Evolutionary conservation across 2,329 filamentous ascomycete species (phyloP).

Genomic region (Podosphaera leucotricha): DNA sequence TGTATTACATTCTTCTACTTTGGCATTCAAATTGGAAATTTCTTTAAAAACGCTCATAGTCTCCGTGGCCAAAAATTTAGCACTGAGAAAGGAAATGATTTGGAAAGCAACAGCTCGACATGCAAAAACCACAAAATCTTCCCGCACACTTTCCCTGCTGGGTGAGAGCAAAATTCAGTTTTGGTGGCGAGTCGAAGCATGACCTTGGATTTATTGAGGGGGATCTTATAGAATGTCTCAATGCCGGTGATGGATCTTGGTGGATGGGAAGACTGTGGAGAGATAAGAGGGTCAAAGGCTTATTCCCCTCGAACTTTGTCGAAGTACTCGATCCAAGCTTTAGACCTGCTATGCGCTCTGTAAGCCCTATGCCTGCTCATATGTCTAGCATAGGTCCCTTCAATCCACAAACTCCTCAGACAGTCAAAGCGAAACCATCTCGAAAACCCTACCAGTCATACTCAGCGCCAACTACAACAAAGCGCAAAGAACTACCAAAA

Average conservation of each 20-base stretch:
- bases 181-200: conserved; percentile 29
- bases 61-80: no score
- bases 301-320: conserved; percentile 96
- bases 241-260: conserved; percentile 93
- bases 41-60: no score
- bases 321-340: conserved; percentile 69
- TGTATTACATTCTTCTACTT: no score
- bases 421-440: conserved; percentile 31
- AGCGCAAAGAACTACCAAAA: conserved; percentile 17
- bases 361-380: conserved; percentile 23
- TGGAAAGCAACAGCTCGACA: conserved; percentile 10
- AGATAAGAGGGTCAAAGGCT: conserved; percentile 71
- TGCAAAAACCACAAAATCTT: conserved; percentile 34
- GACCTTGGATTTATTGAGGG: conserved; percentile 95
- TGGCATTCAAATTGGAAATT: no score
- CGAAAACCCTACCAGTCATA: conserved; percentile 46
- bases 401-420: conserved; percentile 12
- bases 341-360: conserved; percentile 43
- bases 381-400: conserved; percentile 15
- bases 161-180: conserved; percentile 65
- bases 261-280: conserved; percentile 86
- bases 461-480: conserved; percentile 35
- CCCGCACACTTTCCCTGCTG: conserved; percentile 72
- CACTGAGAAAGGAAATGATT: no score
- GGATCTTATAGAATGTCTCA: conserved; percentile 92